Base-by-base conservation (phyloP, 371 early-diverging fungal genomes). In the Circinella umbellata region DNA sequence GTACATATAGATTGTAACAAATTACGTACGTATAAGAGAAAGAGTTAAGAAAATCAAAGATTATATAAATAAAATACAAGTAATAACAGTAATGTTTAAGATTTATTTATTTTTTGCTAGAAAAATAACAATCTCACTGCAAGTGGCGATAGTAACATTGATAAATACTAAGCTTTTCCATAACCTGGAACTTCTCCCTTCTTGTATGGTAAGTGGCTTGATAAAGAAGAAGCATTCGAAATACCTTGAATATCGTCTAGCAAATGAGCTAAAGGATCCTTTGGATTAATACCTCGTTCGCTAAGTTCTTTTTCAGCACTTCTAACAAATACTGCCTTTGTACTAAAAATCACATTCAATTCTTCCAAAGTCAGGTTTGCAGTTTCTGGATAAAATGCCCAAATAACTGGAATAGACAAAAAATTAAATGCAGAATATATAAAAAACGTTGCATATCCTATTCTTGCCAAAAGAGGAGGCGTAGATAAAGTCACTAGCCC, bases 401-500 rank as follows among this genome's bases (percentile, higher is more conserved):
- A 76, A 0, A 81, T 73, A n/a, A 81, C 53, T 10, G 79, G 79
- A 35, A 81, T 75, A 18, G 76, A 64, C 4, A 74, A 48, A 38
- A 79, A 71, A 42, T 81, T 81, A 42, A 79, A 77, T 1, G 71
- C 73, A 46, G 73, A 77, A 67, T 77, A 81, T 38, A 81, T 61
- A 34, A 81, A 61, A 34, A 79, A 81, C 0, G 81, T 81, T 13
- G 71, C 73, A 75, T 76, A 79, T 0, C 80, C 80, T 55, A 80
- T 75, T 27, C 70, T 64, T 7, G 69, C 70, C n/a, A 81, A 65
- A 73, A 79, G 69, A 14, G 76, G 73, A 3, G 77, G 81, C 4
- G 81, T 81, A 38, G 80, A 73, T 63, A 77, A 76, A 59, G 76
- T 79, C n/a, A 81, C 80, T 1, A 79, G 64, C 5, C 77, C 79